Conservation (phyloP, 345 rosid genomes). For the Lagerstroemia speciosa region DNA sequence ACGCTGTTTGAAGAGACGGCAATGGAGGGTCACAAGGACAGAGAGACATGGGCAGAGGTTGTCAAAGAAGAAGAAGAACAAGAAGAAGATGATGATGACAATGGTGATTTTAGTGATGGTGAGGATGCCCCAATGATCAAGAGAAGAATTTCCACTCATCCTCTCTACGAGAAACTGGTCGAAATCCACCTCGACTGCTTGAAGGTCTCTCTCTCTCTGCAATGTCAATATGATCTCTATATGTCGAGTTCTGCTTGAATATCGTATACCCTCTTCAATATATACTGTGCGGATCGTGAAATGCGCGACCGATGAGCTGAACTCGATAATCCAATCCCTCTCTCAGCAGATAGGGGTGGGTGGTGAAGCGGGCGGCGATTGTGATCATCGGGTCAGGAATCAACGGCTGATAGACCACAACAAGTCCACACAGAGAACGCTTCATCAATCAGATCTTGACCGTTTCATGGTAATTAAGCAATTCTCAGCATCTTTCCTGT, state of each 20-base stretch:
- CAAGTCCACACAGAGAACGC: constrained; percentile 13
- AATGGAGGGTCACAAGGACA: not conserved
- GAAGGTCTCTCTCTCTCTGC: constrained; percentile 27
- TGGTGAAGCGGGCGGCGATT: too few species aligned
- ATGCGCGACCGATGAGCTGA: too few species aligned
- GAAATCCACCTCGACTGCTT: constrained; percentile 41
- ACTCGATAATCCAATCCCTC: not conserved
- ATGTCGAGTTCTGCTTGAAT: too few species aligned
- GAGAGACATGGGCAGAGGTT: not conserved
- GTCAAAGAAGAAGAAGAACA: constrained; percentile 10
- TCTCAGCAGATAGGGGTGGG: not conserved
- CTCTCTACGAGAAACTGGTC: constrained; percentile 37
- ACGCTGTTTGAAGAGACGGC: not conserved
- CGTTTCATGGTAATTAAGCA: constrained; percentile 35
- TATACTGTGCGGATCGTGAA: too few species aligned
- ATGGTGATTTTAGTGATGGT: constrained; percentile 7
- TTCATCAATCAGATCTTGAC: constrained; percentile 32
- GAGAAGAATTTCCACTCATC: constrained; percentile 44
- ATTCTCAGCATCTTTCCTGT: too few species aligned
- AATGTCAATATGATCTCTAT: too few species aligned
- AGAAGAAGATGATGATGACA: constrained; percentile 7
- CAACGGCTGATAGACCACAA: not conserved
- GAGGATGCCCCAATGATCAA: constrained; percentile 28
- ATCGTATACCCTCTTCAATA: too few species aligned
- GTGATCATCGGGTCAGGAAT: not conserved